phyloP scores from a whole-genome alignment of 768 basidiomycete genomes.

The Exsudoporus frostii region DNA sequence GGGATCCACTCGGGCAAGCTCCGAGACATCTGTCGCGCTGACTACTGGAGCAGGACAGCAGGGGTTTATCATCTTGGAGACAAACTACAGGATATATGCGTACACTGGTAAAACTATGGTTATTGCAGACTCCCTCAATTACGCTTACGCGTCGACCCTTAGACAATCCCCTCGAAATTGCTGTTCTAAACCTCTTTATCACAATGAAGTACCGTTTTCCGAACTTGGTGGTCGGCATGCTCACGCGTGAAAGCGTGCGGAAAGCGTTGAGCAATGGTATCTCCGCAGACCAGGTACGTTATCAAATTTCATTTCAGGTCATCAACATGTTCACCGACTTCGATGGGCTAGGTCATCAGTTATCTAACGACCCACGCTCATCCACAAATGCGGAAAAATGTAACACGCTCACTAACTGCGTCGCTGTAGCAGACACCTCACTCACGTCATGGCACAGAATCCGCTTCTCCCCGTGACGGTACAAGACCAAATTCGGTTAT shows the following conservation, averaged over 20 bases:
- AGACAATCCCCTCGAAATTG: constrained; percentile 96
- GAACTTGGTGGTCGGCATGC: constrained; percentile 92
- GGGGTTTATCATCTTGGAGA: constrained; percentile 95
- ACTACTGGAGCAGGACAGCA: constrained; percentile 61
- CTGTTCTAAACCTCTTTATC: constrained; percentile 92
- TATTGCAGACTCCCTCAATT: constrained; percentile 4
- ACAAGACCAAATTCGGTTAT: constrained; percentile 95
- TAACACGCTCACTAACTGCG: constrained; percentile 34
- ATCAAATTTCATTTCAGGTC: constrained; percentile 15
- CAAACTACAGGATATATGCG: constrained; percentile 97
- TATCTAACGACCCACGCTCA: constrained; percentile 95
- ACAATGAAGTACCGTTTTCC: constrained; percentile 92
- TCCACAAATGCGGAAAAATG: constrained; percentile 96
- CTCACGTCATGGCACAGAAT: constrained; percentile 48
- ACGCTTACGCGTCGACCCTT: constrained; percentile 19
- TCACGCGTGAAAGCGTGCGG: constrained; percentile 94
- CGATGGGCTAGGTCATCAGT: constrained; percentile 75
- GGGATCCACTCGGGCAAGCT: constrained; percentile 12
- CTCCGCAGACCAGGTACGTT: constrained; percentile 85
- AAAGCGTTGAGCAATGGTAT: constrained; percentile 93
- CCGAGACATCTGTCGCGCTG: constrained; percentile 25
- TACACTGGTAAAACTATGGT: constrained; percentile 70
- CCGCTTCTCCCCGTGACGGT: constrained; percentile 95
- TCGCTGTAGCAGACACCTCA: not conserved
- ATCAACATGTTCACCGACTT: constrained; percentile 10